These are phyloP conservation scores for Jimgerdemannia lactiflua DNA, from an alignment of 192 early-diverging fungal genomes.

Conservation along the genomic window DNA sequence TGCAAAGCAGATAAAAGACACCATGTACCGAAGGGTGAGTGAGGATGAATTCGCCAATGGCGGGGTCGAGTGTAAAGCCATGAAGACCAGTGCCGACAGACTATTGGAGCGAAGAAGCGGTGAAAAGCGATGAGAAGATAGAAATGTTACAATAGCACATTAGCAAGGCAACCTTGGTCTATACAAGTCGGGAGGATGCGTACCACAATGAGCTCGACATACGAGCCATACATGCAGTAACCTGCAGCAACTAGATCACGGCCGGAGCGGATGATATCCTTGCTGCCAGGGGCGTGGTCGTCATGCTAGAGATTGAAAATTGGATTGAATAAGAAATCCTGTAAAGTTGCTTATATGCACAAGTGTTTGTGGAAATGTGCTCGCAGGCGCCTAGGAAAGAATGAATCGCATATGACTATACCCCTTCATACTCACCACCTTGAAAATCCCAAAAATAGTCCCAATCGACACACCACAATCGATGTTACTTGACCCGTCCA, in stretches of 20 bases:
- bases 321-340: background rate
- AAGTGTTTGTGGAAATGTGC: too few species aligned
- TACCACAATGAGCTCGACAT: conserved; percentile 71
- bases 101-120: conserved; percentile 11
- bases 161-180: background rate
- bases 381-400: background rate
- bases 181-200: background rate
- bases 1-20: conserved; percentile 2
- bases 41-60: conserved; percentile 97
- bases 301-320: background rate
- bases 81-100: conserved; percentile 85
- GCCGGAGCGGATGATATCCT: conserved; percentile 88
- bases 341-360: too few species aligned
- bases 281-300: conserved; percentile 36
- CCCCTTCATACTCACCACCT: conserved; percentile 57
- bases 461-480: conserved; percentile 98
- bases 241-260: conserved; percentile 90
- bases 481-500: conserved; percentile 97
- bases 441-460: conserved; percentile 99
- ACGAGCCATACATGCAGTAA: conserved; percentile 98
- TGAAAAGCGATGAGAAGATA: background rate
- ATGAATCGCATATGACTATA: background rate
- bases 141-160: background rate
- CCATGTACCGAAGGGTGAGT: conserved; percentile 84
- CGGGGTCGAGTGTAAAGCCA: conserved; percentile 96